Conservation (phyloP, 345 rosid genomes). For the Hypericum androsaemum region DNA sequence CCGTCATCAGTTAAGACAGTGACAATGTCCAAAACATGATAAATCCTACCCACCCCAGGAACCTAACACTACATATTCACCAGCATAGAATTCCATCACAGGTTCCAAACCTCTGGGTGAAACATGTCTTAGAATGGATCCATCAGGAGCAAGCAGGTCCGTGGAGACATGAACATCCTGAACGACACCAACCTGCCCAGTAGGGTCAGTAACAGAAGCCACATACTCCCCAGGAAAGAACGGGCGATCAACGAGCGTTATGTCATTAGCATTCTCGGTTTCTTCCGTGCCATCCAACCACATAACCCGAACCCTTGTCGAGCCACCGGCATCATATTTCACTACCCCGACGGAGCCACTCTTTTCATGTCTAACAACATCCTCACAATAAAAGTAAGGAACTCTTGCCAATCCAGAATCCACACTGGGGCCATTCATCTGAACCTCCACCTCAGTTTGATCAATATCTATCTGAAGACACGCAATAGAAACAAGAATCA, state of each 20-base stretch:
- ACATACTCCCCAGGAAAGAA: conserved; percentile 88
- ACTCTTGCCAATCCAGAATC: conserved; percentile 19
- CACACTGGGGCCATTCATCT: conserved; percentile 17
- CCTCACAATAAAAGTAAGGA: conserved; percentile 60
- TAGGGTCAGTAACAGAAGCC: conserved; percentile 68
- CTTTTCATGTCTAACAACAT: conserved; percentile 54
- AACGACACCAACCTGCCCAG: conserved; percentile 86
- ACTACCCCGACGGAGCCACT: conserved; percentile 66
- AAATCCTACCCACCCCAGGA: conserved; percentile 94
- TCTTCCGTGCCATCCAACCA: conserved; percentile 78
- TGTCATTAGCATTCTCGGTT: conserved; percentile 45
- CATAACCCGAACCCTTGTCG: conserved; percentile 80
- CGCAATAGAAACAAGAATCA: background rate
- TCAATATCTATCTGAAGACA: conserved; percentile 52
- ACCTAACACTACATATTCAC: conserved; percentile 83
- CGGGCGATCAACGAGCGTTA: conserved; percentile 73
- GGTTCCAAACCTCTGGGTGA: conserved; percentile 69
- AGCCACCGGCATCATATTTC: conserved; percentile 79
- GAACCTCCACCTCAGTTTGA: conserved; percentile 25
- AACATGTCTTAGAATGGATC: conserved; percentile 47
- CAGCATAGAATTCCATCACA: conserved; percentile 72
- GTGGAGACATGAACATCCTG: conserved; percentile 63
- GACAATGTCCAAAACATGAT: conserved; percentile 86
- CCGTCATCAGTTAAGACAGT: no score
- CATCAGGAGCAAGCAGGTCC: conserved; percentile 63